Base-by-base conservation (phyloP, 768 basidiomycete species). In the Pholiota conissans region DNA sequence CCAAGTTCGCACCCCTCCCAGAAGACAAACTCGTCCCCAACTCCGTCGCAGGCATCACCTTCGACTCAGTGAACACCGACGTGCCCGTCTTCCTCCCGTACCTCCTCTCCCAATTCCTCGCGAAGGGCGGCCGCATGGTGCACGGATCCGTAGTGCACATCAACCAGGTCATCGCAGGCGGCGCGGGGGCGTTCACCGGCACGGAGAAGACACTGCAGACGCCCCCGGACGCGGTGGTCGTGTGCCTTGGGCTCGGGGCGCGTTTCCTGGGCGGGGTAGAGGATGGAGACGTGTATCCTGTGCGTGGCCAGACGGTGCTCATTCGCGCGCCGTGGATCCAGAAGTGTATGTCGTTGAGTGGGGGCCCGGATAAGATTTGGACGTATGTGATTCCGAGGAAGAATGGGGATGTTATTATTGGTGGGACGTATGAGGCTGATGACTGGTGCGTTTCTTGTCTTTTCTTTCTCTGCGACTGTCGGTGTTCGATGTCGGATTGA, bases 281-380 rank as follows among this genome's bases (percentile, higher is more conserved):
- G 61, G 93, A 95, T 67, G 74, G 76, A 49, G 73, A 74, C 24
- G 75, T 92, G 29, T 83, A 83, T 67, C 90, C 93, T 2, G 82
- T 92, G 61, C 77, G 91, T 22, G 93, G 93, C 11, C 93, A 95
- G 71, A 86, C 87, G 0, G 82, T 93, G 7, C 68, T 92, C 8
- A 75, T 93, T 24, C 70, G 81, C 49, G 87, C 89, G 11, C 85
- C 89, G 0, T 77, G 79, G 70, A 69, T 90, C 45, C 77, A 81
- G 37, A 78, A 74, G 61, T 81, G 83, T 6, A 70, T 77, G 63
- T 80, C 83, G 3, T 55, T 77, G 18, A 80, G 77, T 60, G 76
- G 73, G 9, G 62, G 64, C 2, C 52, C 59, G 16, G 65, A 70
- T 8, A 78, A 75, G 14, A 62, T 73, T 0, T 80, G 78, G 79